Evolutionary conservation across 225 moss, liverwort and hornwort species (phyloP).

Genomic region (Polytrichum formosum): DNA sequence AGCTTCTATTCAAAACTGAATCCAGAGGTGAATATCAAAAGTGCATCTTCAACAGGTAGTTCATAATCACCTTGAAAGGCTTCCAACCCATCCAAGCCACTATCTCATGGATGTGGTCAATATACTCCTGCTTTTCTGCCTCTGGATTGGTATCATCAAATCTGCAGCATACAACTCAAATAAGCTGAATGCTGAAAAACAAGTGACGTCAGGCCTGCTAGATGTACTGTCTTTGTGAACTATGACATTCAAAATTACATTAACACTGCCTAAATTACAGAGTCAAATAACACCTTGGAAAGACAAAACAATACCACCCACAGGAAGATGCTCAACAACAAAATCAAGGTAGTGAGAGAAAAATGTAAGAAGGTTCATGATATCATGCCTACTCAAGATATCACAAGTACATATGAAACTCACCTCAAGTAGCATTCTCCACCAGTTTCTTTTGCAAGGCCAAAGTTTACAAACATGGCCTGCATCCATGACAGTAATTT

Average conservation of each 20-base stretch:
- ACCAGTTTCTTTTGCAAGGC: conserved; percentile 73
- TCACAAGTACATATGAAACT: neutral
- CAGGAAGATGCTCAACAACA: no score
- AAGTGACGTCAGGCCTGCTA: no score
- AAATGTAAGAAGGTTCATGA: no score
- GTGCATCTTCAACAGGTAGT: neutral
- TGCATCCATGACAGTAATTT: conserved; percentile 20
- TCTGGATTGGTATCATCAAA: conserved; percentile 98
- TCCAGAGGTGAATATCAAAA: neutral
- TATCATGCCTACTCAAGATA: no score
- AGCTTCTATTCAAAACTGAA: no score
- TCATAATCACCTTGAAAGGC: conserved; percentile 69
- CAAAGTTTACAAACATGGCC: conserved; percentile 95
- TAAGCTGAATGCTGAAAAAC: no score
- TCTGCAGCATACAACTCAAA: conserved; percentile 26
- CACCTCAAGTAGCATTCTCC: conserved; percentile 89
- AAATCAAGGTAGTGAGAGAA: no score
- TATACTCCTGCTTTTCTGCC: conserved; percentile 96
- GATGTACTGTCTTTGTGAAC: no score
- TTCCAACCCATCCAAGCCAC: conserved; percentile 97
- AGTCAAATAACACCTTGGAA: no score
- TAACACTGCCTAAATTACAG: no score
- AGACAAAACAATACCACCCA: no score
- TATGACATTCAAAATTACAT: no score
- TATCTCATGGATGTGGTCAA: conserved; percentile 98